Evolutionary conservation across 1,284 basidiomycete species (phyloP), one percentile per base, ranked within the genome.

Genomic region (Trametes polyzona): DNA sequence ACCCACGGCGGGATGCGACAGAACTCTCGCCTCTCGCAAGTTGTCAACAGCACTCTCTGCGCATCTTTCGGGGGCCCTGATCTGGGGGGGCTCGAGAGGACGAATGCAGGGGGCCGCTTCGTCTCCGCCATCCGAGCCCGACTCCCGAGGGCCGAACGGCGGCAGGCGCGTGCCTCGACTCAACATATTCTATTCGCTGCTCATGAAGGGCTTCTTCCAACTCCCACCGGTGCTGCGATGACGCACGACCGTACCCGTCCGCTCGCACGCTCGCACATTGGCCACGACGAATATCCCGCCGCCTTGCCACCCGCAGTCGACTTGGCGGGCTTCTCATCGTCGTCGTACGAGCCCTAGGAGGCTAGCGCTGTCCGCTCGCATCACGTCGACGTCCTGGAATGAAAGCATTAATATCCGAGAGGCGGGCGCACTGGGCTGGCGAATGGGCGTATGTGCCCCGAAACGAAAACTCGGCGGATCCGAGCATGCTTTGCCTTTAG

Each of bases 1-100:
- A n/a, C n/a, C n/a, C n/a, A n/a, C n/a, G n/a, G n/a, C n/a, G n/a
- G n/a, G n/a, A n/a, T n/a, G n/a, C n/a, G n/a, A n/a, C n/a, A n/a
- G n/a, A n/a, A n/a, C n/a, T n/a, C n/a, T n/a, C n/a, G n/a, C n/a
- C n/a, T n/a, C n/a, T n/a, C n/a, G n/a, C n/a, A n/a, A n/a, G n/a
- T n/a, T n/a, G n/a, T n/a, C n/a, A n/a, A n/a, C n/a, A n/a, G n/a
- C n/a, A n/a, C n/a, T n/a, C n/a, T n/a, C n/a, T n/a, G n/a, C n/a
- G 47, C 47, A 49, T 49, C 47, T 49, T 49, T 49, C 24, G 32
- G 39, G 48, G 48, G 16, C 24, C 37, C 32, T 41, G 41, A 52
- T 52, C 39, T 41, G 39, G 39, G 49, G n/a, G n/a, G n/a, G n/a
- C n/a, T n/a, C n/a, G n/a, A n/a, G n/a, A n/a, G n/a, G n/a, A n/a